Conservation (phyloP, 202 grass and related monocot species). For the Elaeis oleifera region DNA sequence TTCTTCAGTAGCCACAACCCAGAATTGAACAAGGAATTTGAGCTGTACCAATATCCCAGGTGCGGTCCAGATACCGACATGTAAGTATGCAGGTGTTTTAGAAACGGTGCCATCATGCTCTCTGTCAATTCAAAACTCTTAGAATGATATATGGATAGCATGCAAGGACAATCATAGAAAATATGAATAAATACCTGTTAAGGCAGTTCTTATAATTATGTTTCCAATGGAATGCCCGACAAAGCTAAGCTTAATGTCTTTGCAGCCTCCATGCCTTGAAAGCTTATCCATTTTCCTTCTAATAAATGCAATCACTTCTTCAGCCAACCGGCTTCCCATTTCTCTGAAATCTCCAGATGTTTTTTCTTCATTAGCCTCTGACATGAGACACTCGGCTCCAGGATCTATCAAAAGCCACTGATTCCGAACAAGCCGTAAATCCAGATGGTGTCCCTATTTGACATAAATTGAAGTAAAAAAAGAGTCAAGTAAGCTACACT, state of each 20-base stretch:
- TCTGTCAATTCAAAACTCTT: conserved; percentile 35
- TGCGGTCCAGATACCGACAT: conserved; percentile 92
- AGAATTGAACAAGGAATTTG: conserved; percentile 89
- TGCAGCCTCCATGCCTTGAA: conserved; percentile 52
- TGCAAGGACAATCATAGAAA: background rate
- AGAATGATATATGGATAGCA: background rate
- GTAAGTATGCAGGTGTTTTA: conserved; percentile 76
- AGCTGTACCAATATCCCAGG: conserved; percentile 88
- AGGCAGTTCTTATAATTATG: conserved; percentile 81
- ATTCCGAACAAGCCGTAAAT: conserved; percentile 78
- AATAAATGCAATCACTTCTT: conserved; percentile 61
- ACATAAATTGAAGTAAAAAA: background rate
- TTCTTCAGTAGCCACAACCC: conserved; percentile 88
- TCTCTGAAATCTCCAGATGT: conserved; percentile 88
- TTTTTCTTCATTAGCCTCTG: conserved; percentile 83
- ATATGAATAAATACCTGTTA: conserved; percentile 49
- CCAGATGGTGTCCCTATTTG: conserved; percentile 79
- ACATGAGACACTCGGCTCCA: conserved; percentile 77
- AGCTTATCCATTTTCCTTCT: conserved; percentile 62
- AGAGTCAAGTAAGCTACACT: conserved; percentile 1
- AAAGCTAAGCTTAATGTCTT: conserved; percentile 77
- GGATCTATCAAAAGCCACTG: conserved; percentile 85
- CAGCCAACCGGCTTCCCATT: conserved; percentile 78
- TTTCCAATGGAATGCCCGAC: conserved; percentile 97
- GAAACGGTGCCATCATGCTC: conserved; percentile 39